These are phyloP conservation scores for Vinca major DNA, from an alignment of 305 asterid species.

Conservation along the genomic window DNA sequence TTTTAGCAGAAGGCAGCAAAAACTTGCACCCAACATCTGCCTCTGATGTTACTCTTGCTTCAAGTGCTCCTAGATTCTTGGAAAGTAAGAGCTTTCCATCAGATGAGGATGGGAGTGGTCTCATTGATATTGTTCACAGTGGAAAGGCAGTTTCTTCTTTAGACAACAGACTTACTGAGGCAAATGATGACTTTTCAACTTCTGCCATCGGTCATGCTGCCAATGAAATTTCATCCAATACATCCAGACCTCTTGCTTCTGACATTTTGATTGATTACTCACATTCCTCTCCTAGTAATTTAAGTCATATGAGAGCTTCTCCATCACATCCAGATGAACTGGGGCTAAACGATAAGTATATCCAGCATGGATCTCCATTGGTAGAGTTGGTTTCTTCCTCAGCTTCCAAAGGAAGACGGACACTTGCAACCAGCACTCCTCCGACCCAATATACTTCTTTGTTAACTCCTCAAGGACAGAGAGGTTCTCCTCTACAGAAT, in stretches of 20 bases:
- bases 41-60: conserved; percentile 32
- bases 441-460: conserved; percentile 34
- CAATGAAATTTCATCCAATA: conserved; percentile 25
- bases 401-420: conserved; percentile 33
- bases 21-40: conserved; percentile 29
- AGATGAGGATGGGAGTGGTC: conserved; percentile 26
- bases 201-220: conserved; percentile 21
- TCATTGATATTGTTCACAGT: conserved; percentile 19
- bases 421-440: conserved; percentile 25
- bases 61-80: conserved; percentile 29
- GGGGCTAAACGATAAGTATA: conserved; percentile 19
- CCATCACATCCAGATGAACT: conserved; percentile 5
- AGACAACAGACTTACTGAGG: conserved; percentile 21
- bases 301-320: conserved; percentile 36
- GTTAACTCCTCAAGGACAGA: conserved; percentile 39
- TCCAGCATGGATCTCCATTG: conserved; percentile 34
- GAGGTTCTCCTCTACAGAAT: conserved; percentile 31
- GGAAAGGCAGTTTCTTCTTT: conserved; percentile 33
- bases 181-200: conserved; percentile 27
- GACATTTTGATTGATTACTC: conserved; percentile 26
- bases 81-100: conserved; percentile 22
- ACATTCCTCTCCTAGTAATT: conserved; percentile 33
- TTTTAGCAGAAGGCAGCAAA: conserved; percentile 51
- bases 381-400: conserved; percentile 34
- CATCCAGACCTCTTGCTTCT: conserved; percentile 26